Percentiles rank a stretch among this genome's conserved stretches.
Conservation (phyloP, 164 flowering plant genomes). For the Piper betle region DNA sequence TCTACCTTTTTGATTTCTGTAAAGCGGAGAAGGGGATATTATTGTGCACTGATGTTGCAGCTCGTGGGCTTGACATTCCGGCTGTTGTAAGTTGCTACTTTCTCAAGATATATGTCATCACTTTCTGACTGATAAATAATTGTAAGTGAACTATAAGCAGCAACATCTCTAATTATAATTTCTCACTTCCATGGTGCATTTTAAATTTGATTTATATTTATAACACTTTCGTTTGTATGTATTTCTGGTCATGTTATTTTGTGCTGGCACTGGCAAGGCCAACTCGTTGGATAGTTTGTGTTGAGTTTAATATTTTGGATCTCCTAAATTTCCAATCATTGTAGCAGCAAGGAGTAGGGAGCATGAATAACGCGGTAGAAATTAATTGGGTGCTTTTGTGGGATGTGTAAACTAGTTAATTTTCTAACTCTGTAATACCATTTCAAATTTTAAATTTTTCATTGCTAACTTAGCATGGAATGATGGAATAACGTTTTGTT, state of each 20-base stretch:
- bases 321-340: too few species aligned
- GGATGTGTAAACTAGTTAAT: neutral
- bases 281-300: too few species aligned
- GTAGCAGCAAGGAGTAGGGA: too few species aligned
- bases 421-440: neutral
- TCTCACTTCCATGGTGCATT: neutral
- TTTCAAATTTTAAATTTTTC: too few species aligned
- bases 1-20: conserved; percentile 77
- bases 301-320: too few species aligned
- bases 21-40: conserved; percentile 81
- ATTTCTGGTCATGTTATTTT: neutral
- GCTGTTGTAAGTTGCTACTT: conserved; percentile 39
- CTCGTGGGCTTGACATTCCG: conserved; percentile 92
- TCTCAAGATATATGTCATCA: neutral
- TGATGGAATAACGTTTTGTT: neutral
- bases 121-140: too few species aligned
- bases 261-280: too few species aligned
- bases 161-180: too few species aligned
- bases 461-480: neutral
- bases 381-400: neutral
- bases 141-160: too few species aligned
- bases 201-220: too few species aligned
- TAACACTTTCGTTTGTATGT: neutral
- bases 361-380: too few species aligned
- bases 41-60: conserved; percentile 95